Conservation (phyloP, 139 green algal genomes). For the Chlorella sp. region DNA sequence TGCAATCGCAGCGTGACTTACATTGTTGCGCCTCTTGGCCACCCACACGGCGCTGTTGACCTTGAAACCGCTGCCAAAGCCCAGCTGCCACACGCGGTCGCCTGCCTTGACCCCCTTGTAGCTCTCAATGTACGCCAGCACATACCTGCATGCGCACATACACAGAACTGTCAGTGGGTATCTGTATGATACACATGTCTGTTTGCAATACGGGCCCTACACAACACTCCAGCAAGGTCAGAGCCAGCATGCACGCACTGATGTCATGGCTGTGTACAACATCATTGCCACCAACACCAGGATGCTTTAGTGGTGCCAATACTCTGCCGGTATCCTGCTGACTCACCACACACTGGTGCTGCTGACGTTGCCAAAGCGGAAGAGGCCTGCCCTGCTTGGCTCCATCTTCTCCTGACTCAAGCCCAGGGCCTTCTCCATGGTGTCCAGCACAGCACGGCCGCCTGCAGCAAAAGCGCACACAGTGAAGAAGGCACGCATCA, state of each 20-base stretch:
- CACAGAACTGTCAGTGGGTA: too few species aligned
- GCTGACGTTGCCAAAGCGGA: slow-evolving; percentile 86
- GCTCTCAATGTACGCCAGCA: slow-evolving; percentile 72
- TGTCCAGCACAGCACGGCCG: slow-evolving; percentile 89
- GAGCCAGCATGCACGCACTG: too few species aligned
- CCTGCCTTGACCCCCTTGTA: slow-evolving; percentile 50
- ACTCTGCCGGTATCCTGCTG: too few species aligned
- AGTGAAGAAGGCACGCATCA: too few species aligned
- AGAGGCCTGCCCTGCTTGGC: slow-evolving; percentile 73
- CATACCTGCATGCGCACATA: too few species aligned
- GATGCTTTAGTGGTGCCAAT: slow-evolving; percentile 63
- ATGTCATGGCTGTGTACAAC: too few species aligned
- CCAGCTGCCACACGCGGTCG: slow-evolving; percentile 83
- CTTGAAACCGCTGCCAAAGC: slow-evolving; percentile 92
- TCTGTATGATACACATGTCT: too few species aligned
- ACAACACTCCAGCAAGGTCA: too few species aligned
- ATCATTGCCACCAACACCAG: slow-evolving; percentile 76
- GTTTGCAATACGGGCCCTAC: too few species aligned
- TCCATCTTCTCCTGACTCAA: slow-evolving; percentile 46
- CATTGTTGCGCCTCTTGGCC: slow-evolving; percentile 53
- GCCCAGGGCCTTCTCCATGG: slow-evolving; percentile 94
- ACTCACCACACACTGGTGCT: too few species aligned
- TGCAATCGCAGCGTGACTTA: too few species aligned
- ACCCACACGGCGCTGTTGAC: slow-evolving; percentile 91
- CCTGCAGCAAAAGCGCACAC: too few species aligned